These are phyloP conservation scores for Glycine soja DNA, from an alignment of 306 rosid genomes.

Conservation along the genomic window DNA sequence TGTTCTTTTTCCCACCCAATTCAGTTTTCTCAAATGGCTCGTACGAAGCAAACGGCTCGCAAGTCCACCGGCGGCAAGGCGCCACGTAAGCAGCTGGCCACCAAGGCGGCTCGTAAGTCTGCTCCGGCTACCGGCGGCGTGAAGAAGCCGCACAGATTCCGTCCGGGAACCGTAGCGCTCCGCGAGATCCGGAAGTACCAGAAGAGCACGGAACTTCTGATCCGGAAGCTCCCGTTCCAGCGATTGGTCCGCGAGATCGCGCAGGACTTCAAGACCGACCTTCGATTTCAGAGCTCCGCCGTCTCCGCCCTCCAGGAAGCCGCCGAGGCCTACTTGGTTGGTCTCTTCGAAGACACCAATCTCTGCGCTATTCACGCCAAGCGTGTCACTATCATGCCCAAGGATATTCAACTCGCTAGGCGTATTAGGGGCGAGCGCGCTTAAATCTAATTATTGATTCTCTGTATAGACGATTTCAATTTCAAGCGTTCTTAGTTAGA, in stretches of 20 bases:
- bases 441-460: not conserved
- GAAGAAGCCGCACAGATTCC: constrained; percentile 60
- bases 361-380: constrained; percentile 61
- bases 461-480: constrained; percentile 30
- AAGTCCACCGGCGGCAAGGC: constrained; percentile 65
- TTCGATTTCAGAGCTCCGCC: constrained; percentile 59
- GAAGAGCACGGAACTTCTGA: constrained; percentile 61
- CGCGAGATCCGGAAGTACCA: constrained; percentile 63
- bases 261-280: constrained; percentile 62
- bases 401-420: constrained; percentile 62
- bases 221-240: constrained; percentile 58
- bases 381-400: constrained; percentile 61
- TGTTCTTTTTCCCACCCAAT: too few species aligned
- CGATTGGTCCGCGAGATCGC: constrained; percentile 59
- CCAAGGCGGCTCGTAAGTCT: constrained; percentile 56
- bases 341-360: constrained; percentile 57
- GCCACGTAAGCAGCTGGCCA: constrained; percentile 56
- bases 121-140: constrained; percentile 63
- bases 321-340: constrained; percentile 55
- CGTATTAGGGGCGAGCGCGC: constrained; percentile 65
- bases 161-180: constrained; percentile 60
- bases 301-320: constrained; percentile 59
- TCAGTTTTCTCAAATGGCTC: constrained; percentile 48
- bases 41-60: constrained; percentile 63
- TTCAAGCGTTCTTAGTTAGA: not conserved